Conservation (phyloP, 768 basidiomycete species). For the Boletus speciosus region DNA sequence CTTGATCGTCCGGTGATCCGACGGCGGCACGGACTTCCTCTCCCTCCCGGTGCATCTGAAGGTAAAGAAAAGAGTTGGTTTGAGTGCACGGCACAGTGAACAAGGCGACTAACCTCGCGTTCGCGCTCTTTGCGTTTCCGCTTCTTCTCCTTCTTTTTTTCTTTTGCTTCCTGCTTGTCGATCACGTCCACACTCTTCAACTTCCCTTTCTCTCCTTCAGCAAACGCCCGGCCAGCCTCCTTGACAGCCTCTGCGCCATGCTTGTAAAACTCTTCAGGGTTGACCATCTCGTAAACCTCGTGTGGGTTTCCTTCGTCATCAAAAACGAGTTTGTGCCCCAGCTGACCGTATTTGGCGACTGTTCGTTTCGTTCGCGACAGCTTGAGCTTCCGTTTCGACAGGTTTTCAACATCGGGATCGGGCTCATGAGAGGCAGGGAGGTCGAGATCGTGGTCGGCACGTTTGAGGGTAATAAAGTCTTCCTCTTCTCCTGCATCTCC, state of each 20-base stretch:
- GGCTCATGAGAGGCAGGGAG: constrained; percentile 39
- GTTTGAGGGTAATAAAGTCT: constrained; percentile 89
- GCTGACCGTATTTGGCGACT: constrained; percentile 55
- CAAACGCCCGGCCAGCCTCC: constrained; percentile 66
- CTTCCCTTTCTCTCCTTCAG: constrained; percentile 67
- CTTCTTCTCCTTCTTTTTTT: constrained; percentile 90
- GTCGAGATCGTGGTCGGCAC: constrained; percentile 83
- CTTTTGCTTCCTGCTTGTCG: constrained; percentile 82
- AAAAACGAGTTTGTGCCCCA: constrained; percentile 76
- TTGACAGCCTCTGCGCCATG: constrained; percentile 63
- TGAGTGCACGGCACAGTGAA: neutral
- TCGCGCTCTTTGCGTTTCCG: constrained; percentile 84
- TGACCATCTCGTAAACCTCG: constrained; percentile 79
- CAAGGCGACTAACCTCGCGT: constrained; percentile 28
- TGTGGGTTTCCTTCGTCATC: constrained; percentile 84
- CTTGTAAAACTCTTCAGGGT: constrained; percentile 67
- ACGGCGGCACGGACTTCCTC: constrained; percentile 26
- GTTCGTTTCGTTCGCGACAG: constrained; percentile 71
- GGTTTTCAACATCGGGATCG: constrained; percentile 40
- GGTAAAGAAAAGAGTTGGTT: neutral
- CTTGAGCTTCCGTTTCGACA: constrained; percentile 88
- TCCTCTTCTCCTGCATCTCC: constrained; percentile 47
- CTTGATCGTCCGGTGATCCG: constrained; percentile 43
- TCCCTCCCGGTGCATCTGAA: constrained; percentile 27
- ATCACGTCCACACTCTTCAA: constrained; percentile 64